Conservation (phyloP, 805 yeast species). For the Clavispora asparagi region DNA sequence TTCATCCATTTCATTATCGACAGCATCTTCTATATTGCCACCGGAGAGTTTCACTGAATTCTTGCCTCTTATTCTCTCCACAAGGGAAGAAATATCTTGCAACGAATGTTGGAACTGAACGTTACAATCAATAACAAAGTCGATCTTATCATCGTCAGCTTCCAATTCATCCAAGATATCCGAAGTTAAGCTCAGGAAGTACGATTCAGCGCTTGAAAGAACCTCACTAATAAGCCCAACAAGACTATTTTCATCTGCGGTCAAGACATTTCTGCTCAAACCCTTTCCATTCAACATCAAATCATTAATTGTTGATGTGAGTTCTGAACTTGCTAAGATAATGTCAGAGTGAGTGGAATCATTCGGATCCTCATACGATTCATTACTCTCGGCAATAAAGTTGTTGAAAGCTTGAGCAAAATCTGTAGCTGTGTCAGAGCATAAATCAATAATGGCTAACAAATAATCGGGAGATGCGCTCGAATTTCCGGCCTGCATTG, state of each 20-base stretch:
- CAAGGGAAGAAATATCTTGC: slow-evolving; percentile 50
- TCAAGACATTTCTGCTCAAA: slow-evolving; percentile 47
- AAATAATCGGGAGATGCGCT: slow-evolving; percentile 68
- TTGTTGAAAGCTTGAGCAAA: slow-evolving; percentile 75
- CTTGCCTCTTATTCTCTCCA: slow-evolving; percentile 47
- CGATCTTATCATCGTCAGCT: slow-evolving; percentile 64
- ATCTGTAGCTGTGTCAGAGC: slow-evolving; percentile 67
- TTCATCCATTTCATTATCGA: slow-evolving; percentile 65
- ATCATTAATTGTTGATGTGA: slow-evolving; percentile 58
- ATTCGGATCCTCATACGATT: slow-evolving; percentile 26
- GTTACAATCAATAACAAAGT: slow-evolving; percentile 70
- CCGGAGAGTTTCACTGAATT: slow-evolving; percentile 22
- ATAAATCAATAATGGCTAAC: slow-evolving; percentile 63
- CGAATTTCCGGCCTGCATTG: slow-evolving; percentile 78
- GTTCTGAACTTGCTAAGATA: slow-evolving; percentile 57
- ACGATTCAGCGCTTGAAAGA: slow-evolving; percentile 57
- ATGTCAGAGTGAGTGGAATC: slow-evolving; percentile 57
- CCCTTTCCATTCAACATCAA: slow-evolving; percentile 69
- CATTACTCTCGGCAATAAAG: slow-evolving; percentile 70
- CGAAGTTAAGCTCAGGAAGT: slow-evolving; percentile 56
- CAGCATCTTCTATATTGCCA: slow-evolving; percentile 63
- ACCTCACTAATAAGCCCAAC: slow-evolving; percentile 46
- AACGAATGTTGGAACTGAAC: slow-evolving; percentile 67
- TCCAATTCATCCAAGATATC: slow-evolving; percentile 43
- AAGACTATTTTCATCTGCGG: slow-evolving; percentile 51